Base-by-base conservation (phyloP, 2,329 filamentous ascomycete species). In the Monilinia laxa region DNA sequence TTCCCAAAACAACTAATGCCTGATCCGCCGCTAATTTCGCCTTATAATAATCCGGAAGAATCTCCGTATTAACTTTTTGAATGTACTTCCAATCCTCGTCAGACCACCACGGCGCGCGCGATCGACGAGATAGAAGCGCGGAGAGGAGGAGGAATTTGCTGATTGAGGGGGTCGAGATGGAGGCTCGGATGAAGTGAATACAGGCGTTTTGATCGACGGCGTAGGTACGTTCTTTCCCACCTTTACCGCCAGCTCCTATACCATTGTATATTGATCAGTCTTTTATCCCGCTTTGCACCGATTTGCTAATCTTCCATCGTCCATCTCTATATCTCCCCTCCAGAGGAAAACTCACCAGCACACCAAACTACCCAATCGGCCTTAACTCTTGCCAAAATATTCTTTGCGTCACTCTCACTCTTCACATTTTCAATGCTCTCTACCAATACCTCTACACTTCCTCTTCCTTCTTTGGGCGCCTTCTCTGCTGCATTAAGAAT, bases 371-470 rank as follows among this genome's bases (percentile, higher is more conserved):
- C 81, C 76, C 87, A 90, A 75, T 91, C 87, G 2, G 85, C 80
- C 75, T 84, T 82, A 25, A 87, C 84, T 71, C 83, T 80, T 69
- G 85, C 81, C 51, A 94, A 76, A 67, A 93, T 83, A 49, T 78
- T 80, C 71, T 84, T 80, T 1, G 90, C 91, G 70, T 89, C 84
- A 79, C 80, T 60, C 51, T 87, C 82, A 64, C 80, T 85, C 76
- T 85, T 87, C 52, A 93, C 82, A 23, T 92, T 89, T 64, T 91
- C 90, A 25, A 94, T 79, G 74, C 87, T 91, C 74, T 84, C 84
- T 20, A 94, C 82, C 0, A 93, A 80, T 3, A 93, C 88, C 64
- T 85, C 83, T 49, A 95, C 79, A 69, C 85, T 88, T 35, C 89
- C 89, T 2, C 83, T 83, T 1, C 68, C 69, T 0, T 60, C 66